A percentile compares a stretch with the other conserved stretches of the same genome.
Evolutionary conservation across 495 filamentous ascomycete genomes (phyloP).

Genomic region (Neurospora africana): DNA sequence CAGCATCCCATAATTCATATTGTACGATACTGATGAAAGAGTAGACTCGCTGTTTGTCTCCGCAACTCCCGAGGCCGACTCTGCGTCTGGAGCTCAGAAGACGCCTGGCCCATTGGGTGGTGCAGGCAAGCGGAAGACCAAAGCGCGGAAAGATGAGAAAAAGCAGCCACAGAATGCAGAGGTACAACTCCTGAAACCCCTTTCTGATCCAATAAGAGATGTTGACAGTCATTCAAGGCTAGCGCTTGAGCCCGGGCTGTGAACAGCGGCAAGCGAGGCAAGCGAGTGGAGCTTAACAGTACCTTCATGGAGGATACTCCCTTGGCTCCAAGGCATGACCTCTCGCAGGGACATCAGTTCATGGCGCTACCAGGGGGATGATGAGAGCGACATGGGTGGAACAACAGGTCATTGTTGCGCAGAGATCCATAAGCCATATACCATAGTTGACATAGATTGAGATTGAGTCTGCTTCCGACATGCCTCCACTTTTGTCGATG

Average conservation of each 20-base stretch:
- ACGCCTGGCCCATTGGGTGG: background rate
- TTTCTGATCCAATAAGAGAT: background rate
- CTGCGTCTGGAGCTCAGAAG: background rate
- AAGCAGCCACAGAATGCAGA: background rate
- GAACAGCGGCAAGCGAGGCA: background rate
- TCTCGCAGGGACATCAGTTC: background rate
- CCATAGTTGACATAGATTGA: background rate
- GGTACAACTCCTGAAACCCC: background rate
- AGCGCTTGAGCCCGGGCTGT: background rate
- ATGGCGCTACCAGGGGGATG: background rate
- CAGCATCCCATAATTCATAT: background rate
- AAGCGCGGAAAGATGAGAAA: background rate
- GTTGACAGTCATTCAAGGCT: background rate
- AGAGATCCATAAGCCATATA: background rate
- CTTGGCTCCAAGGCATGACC: background rate
- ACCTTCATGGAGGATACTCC: background rate
- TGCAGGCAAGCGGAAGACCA: background rate
- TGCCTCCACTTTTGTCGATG: background rate
- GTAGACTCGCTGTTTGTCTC: background rate
- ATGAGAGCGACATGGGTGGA: background rate
- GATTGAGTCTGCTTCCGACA: background rate
- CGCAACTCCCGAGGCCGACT: background rate
- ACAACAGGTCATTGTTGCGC: background rate
- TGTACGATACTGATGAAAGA: constrained; percentile 6
- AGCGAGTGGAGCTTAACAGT: background rate